Evolutionary conservation across 1,284 basidiomycete species (phyloP).

Genomic region (Malassezia cuniculi): DNA sequence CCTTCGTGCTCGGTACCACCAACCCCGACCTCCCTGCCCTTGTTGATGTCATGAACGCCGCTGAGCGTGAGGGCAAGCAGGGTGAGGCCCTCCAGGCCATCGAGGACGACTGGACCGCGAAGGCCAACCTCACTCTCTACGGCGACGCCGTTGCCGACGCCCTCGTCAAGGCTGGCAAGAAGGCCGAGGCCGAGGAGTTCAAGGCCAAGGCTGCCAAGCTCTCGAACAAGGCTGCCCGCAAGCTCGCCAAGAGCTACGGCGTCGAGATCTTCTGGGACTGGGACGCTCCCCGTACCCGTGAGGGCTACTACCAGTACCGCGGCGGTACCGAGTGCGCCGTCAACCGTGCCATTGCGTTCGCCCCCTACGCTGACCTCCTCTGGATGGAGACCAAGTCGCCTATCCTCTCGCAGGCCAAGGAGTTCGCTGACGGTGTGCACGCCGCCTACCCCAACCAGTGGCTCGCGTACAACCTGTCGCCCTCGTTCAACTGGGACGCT

Average conservation of each 20-base stretch:
- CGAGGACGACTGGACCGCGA: constrained; percentile 71
- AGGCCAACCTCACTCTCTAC: constrained; percentile 69
- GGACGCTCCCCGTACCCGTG: constrained; percentile 83
- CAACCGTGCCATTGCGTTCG: constrained; percentile 80
- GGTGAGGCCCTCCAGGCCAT: constrained; percentile 69
- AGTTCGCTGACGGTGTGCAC: constrained; percentile 58
- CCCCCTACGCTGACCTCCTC: constrained; percentile 72
- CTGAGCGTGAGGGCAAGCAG: constrained; percentile 64
- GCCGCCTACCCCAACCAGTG: constrained; percentile 36
- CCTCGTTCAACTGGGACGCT: constrained; percentile 53
- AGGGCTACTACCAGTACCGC: constrained; percentile 92
- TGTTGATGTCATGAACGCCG: constrained; percentile 67
- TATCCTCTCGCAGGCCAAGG: constrained; percentile 80
- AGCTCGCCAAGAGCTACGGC: constrained; percentile 66
- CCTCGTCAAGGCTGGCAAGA: constrained; percentile 54
- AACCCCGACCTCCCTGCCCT: constrained; percentile 60
- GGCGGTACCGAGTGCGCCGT: constrained; percentile 90
- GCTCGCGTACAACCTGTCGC: constrained; percentile 45
- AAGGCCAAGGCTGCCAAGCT: constrained; percentile 53
- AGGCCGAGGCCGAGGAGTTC: constrained; percentile 58
- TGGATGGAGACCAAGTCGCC: constrained; percentile 79
- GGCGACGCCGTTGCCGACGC: constrained; percentile 61
- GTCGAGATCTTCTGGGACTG: constrained; percentile 73
- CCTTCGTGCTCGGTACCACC: constrained; percentile 86
- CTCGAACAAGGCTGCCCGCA: constrained; percentile 60